Evolutionary conservation across 768 basidiomycete species (phyloP).

Genomic region (Suillus plorans): DNA sequence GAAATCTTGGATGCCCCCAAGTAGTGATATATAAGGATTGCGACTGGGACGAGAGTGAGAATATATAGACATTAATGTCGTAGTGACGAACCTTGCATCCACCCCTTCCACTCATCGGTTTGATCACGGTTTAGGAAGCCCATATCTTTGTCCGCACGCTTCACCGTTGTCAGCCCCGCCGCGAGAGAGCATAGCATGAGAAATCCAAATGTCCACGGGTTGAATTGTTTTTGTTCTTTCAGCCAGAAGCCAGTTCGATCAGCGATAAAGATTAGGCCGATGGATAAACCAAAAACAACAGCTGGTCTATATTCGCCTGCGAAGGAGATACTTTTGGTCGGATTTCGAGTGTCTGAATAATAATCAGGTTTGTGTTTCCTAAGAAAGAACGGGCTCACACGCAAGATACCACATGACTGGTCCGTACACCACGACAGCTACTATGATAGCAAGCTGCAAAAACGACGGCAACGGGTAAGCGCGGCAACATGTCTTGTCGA

Average conservation of each 20-base stretch:
- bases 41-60: constrained; percentile 47
- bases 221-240: constrained; percentile 87
- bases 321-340: constrained; percentile 15
- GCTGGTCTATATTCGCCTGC: constrained; percentile 36
- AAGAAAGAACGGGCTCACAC: constrained; percentile 20
- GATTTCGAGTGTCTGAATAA: constrained; percentile 12
- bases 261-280: constrained; percentile 71
- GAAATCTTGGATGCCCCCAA: constrained; percentile 85
- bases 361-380: constrained; percentile 16
- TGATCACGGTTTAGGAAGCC: constrained; percentile 91
- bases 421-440: constrained; percentile 47
- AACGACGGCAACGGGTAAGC: constrained; percentile 66
- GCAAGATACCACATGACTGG: constrained; percentile 46
- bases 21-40: constrained; percentile 92
- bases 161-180: constrained; percentile 64
- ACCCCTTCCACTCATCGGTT: constrained; percentile 97
- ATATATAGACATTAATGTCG: neutral
- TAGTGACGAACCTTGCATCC: constrained; percentile 84
- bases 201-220: constrained; percentile 63
- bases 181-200: constrained; percentile 54
- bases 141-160: constrained; percentile 74
- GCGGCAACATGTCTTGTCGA: constrained; percentile 80
- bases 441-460: constrained; percentile 55
- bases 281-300: constrained; percentile 62
- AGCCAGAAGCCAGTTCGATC: constrained; percentile 87